Conservation (phyloP, 1,284 basidiomycete species). For the Ustilago trichophora region DNA sequence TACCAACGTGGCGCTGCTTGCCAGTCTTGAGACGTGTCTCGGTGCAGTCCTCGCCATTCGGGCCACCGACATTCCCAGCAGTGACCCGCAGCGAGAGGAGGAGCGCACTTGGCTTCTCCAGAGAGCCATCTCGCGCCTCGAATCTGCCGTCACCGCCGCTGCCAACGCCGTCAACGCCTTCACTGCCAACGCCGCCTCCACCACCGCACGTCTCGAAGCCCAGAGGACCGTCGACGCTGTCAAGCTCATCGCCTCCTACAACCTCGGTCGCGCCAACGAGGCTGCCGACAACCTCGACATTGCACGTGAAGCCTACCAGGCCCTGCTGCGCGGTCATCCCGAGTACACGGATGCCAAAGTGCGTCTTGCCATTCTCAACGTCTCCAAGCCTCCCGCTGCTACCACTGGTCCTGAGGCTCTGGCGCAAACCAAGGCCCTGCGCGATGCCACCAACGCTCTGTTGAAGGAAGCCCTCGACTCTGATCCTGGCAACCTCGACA, state of each 20-base stretch:
- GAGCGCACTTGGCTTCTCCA: constrained; percentile 42
- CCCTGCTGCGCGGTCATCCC: constrained; percentile 59
- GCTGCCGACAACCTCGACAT: constrained; percentile 41
- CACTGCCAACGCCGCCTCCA: constrained; percentile 19
- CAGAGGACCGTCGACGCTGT: constrained; percentile 47
- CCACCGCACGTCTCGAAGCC: constrained; percentile 30
- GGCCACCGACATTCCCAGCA: constrained; percentile 35
- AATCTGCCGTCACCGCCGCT: constrained; percentile 37
- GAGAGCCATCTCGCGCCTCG: constrained; percentile 44
- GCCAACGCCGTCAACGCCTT: constrained; percentile 30
- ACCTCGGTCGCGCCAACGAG: constrained; percentile 62
- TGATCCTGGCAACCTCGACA: constrained; percentile 61
- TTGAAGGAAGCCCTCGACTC: constrained; percentile 61
- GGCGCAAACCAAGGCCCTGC: constrained; percentile 33
- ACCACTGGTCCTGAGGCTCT: constrained; percentile 15
- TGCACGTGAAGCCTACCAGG: constrained; percentile 58
- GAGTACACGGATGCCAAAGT: constrained; percentile 65
- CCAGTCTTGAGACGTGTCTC: constrained; percentile 50
- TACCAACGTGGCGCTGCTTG: constrained; percentile 23
- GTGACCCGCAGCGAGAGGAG: constrained; percentile 28
- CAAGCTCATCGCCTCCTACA: constrained; percentile 61
- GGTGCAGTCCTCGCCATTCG: constrained; percentile 54
- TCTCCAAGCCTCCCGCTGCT: constrained; percentile 26
- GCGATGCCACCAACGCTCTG: constrained; percentile 50
- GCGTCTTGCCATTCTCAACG: constrained; percentile 59